A percentile compares a stretch with the other conserved stretches of the same genome.
These are phyloP conservation scores for Daldinia decipiens DNA, from an alignment of 495 filamentous ascomycete genomes.

Conservation along the genomic window DNA sequence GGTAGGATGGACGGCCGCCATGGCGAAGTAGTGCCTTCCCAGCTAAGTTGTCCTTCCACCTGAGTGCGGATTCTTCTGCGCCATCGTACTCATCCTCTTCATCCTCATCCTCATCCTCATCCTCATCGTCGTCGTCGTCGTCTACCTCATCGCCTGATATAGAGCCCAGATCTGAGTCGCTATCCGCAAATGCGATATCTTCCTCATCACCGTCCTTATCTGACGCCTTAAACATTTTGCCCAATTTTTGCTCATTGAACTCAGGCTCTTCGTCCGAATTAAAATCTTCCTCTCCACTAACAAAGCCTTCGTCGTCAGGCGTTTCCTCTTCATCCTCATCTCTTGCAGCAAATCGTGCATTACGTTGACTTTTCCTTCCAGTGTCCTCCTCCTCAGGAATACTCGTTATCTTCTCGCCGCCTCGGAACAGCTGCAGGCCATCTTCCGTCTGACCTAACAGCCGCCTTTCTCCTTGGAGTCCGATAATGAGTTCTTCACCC, in stretches of 20 bases:
- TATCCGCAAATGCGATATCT: constrained; percentile 89
- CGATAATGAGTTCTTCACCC: constrained; percentile 92
- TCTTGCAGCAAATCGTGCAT: constrained; percentile 70
- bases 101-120: constrained; percentile 43
- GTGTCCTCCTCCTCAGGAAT: constrained; percentile 68
- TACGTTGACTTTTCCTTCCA: constrained; percentile 77
- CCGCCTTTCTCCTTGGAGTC: constrained; percentile 82
- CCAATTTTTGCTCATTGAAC: constrained; percentile 65
- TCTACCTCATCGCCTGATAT: constrained; percentile 77
- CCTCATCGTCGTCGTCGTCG: constrained; percentile 58
- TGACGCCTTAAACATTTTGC: constrained; percentile 61
- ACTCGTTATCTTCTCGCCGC: constrained; percentile 73
- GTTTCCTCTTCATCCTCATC: constrained; percentile 66
- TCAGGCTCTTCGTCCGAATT: constrained; percentile 65
- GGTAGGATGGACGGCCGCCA: constrained; percentile 71
- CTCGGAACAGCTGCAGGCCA: constrained; percentile 84
- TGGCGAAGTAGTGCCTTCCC: constrained; percentile 79
- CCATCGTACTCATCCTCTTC: constrained; percentile 62
- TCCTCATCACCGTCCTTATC: constrained; percentile 60
- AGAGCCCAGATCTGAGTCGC: constrained; percentile 94
- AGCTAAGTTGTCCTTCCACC: constrained; percentile 89
- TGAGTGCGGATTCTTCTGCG: constrained; percentile 71
- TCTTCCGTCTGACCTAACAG: constrained; percentile 83
- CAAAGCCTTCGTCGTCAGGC: constrained; percentile 68
- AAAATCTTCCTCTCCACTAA: constrained; percentile 68